Conservation (phyloP, 1,284 basidiomycete genomes). For the Spongispora temasekensis region DNA sequence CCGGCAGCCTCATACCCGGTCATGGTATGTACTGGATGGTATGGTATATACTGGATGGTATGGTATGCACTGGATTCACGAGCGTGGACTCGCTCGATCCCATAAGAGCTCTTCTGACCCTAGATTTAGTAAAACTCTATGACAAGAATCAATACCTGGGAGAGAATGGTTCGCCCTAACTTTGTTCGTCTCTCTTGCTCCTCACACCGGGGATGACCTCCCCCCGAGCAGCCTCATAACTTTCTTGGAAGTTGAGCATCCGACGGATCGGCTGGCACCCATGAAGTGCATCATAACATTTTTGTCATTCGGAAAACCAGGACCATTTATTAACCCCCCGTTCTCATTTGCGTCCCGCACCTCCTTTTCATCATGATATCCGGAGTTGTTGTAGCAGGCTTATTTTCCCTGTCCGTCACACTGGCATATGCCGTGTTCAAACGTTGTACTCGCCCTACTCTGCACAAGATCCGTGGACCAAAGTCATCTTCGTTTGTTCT, state of each 20-base stretch:
- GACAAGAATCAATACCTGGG: no score
- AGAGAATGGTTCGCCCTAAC: no score
- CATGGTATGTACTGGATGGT: no score
- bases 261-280: slow-evolving; percentile 7
- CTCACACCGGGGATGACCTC: no score
- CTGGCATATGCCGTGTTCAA: slow-evolving; percentile 20
- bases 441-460: slow-evolving; percentile 15
- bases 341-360: not conserved
- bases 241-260: slow-evolving; percentile 1
- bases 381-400: not conserved
- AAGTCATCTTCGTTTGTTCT: slow-evolving; percentile 34
- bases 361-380: slow-evolving; percentile 12
- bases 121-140: no score
- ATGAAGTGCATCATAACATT: slow-evolving; percentile 4
- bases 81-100: no score
- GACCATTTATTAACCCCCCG: slow-evolving; percentile 12
- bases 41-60: no score
- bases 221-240: not conserved
- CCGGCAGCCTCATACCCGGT: no score
- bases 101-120: no score
- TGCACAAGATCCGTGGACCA: slow-evolving; percentile 35
- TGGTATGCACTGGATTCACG: no score
- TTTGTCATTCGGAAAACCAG: slow-evolving; percentile 3
- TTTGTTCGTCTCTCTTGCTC: no score
- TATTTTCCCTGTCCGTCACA: slow-evolving; percentile 13